phyloP scores from a whole-genome alignment of 2,329 filamentous ascomycete species.

The Cryphonectria parasitica region DNA sequence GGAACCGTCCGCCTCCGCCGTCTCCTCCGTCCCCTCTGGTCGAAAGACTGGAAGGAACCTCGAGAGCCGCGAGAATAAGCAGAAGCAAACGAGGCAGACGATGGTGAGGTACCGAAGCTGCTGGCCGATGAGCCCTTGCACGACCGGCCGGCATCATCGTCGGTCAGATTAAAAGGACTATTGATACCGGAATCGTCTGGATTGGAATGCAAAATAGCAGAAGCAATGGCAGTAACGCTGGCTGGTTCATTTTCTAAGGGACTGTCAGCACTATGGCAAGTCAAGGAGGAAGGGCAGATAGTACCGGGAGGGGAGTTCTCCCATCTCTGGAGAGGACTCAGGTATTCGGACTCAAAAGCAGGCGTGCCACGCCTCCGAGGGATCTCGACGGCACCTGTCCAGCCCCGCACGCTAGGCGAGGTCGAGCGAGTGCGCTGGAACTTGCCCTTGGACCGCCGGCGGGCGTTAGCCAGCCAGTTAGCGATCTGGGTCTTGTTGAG shows the following conservation, averaged over 20 bases:
- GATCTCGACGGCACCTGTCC: constrained; percentile 72
- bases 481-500: constrained; percentile 83
- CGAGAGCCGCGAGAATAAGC: constrained; percentile 62
- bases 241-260: constrained; percentile 59
- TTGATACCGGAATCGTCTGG: constrained; percentile 59
- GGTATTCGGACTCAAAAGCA: constrained; percentile 49
- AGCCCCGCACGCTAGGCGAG: constrained; percentile 69
- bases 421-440: constrained; percentile 68
- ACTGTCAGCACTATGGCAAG: background rate
- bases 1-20: constrained; percentile 51
- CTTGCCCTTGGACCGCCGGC: constrained; percentile 71
- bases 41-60: constrained; percentile 53
- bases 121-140: constrained; percentile 64
- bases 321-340: constrained; percentile 64
- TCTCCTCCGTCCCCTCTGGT: constrained; percentile 51
- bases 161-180: constrained; percentile 61
- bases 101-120: constrained; percentile 64
- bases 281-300: background rate
- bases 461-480: constrained; percentile 91
- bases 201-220: constrained; percentile 53
- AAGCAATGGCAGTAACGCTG: constrained; percentile 61
- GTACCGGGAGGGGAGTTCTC: constrained; percentile 56
- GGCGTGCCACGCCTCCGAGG: constrained; percentile 64
- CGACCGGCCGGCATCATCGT: constrained; percentile 63
- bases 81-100: constrained; percentile 61